A percentile compares a stretch with the other conserved stretches of the same genome.
phyloP scores from a whole-genome alignment of 306 rosid species.

The Vigna hirtella region DNA sequence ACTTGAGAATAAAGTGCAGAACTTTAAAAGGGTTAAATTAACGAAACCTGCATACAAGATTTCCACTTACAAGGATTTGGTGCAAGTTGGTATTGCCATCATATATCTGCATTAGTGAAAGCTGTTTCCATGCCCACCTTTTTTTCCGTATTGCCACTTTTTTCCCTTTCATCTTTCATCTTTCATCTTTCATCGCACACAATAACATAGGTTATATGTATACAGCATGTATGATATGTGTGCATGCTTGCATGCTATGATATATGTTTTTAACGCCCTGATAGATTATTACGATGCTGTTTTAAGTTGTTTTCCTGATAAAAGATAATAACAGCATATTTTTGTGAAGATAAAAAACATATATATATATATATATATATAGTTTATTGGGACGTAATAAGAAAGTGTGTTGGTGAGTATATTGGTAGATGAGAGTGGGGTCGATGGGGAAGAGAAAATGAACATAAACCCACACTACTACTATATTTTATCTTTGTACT shows the following conservation, averaged over 20 bases:
- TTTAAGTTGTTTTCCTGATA: no score
- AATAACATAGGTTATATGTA: neutral
- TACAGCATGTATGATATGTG: neutral
- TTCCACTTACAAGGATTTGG: slow-evolving; percentile 36
- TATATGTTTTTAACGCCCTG: no score
- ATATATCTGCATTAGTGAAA: slow-evolving; percentile 45
- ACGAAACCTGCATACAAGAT: neutral
- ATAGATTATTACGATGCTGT: no score
- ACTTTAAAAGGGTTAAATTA: slow-evolving; percentile 23
- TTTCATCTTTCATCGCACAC: neutral
- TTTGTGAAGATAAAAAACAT: no score
- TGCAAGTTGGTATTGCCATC: slow-evolving; percentile 45
- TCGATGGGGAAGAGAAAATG: no score
- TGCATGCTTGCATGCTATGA: no score
- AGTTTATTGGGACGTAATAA: no score
- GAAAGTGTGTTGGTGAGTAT: neutral
- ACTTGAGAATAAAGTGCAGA: slow-evolving; percentile 44
- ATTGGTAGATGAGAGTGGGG: no score
- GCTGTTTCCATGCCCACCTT: slow-evolving; percentile 43
- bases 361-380: no score
- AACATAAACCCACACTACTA: no score
- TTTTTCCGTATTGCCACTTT: slow-evolving; percentile 35
- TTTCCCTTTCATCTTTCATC: neutral
- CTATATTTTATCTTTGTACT: slow-evolving; percentile 1
- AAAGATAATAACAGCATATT: no score